These are phyloP conservation scores for Phylloboletellus chloephorus DNA, from an alignment of 1,284 basidiomycete genomes.

Conservation along the genomic window DNA sequence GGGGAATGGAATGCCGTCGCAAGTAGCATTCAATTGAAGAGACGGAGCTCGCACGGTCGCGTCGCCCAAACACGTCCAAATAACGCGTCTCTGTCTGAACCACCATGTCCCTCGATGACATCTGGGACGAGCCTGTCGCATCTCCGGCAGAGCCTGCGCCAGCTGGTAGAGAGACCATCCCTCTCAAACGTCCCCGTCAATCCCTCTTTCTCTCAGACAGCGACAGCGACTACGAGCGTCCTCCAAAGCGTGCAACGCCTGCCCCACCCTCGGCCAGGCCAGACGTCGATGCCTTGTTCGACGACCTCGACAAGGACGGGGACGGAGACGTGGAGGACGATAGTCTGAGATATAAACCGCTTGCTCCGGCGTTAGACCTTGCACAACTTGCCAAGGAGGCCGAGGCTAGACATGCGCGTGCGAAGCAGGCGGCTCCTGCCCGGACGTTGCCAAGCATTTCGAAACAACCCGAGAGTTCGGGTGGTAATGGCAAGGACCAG, in stretches of 20 bases:
- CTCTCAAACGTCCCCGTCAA: conserved; percentile 33
- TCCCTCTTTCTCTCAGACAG: conserved; percentile 54
- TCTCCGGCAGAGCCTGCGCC: conserved; percentile 11
- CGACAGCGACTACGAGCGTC: conserved; percentile 32
- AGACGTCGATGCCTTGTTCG: conserved; percentile 62
- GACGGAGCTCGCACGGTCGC: no score
- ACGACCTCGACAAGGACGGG: conserved; percentile 44
- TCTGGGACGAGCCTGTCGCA: conserved; percentile 41
- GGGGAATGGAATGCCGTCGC: no score
- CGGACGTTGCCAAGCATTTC: conserved; percentile 46
- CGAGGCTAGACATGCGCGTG: conserved; percentile 38
- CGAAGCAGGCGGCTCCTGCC: conserved; percentile 31
- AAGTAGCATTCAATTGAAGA: no score
- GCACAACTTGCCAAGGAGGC: conserved; percentile 51
- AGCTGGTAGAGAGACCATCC: conserved; percentile 9
- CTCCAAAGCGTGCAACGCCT: conserved; percentile 17
- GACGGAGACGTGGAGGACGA: conserved; percentile 33
- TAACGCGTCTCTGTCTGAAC: conserved; percentile 24
- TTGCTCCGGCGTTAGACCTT: conserved; percentile 46
- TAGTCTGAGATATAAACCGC: conserved; percentile 35
- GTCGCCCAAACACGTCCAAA: conserved; percentile 24
- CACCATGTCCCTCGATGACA: conserved; percentile 36
- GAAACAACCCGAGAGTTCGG: conserved; percentile 34
- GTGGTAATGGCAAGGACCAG: conserved; percentile 19
- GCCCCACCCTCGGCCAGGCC: conserved; percentile 23